A percentile compares a stretch with the other conserved stretches of the same genome.
These are phyloP conservation scores for Cocos nucifera DNA, from an alignment of 176 grass and related monocot species.

Conservation along the genomic window DNA sequence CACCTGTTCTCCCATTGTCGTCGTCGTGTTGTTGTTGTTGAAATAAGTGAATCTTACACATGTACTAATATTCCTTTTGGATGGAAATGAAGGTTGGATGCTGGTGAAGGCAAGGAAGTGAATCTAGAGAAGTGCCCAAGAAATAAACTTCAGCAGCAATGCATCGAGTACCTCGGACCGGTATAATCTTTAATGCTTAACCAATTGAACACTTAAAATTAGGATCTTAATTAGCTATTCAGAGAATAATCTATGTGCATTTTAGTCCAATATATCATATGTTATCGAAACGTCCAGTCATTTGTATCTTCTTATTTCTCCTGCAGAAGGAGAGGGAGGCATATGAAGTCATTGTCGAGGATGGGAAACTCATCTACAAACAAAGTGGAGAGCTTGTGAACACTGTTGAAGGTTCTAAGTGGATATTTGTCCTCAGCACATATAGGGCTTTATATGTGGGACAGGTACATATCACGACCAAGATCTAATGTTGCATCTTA, in stretches of 20 bases:
- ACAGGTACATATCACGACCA: slow-evolving; percentile 31
- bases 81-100: slow-evolving; percentile 64
- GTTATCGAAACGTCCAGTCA: background rate
- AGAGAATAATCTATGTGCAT: too few species aligned
- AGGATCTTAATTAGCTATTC: too few species aligned
- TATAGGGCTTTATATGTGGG: slow-evolving; percentile 68
- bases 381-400: slow-evolving; percentile 43
- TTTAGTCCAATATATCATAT: too few species aligned
- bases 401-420: slow-evolving; percentile 75
- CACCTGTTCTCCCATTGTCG: too few species aligned
- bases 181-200: slow-evolving; percentile 32
- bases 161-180: slow-evolving; percentile 83
- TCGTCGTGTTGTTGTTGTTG: too few species aligned
- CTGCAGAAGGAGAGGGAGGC: slow-evolving; percentile 72
- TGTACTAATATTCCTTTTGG: background rate
- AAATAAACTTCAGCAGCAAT: slow-evolving; percentile 74
- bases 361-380: slow-evolving; percentile 59
- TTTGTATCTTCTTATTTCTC: slow-evolving; percentile 8
- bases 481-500: too few species aligned
- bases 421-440: slow-evolving; percentile 85
- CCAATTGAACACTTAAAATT: too few species aligned
- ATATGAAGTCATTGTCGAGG: slow-evolving; percentile 66
- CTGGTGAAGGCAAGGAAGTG: slow-evolving; percentile 92
- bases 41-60: background rate
- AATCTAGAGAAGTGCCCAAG: slow-evolving; percentile 80